A percentile compares a stretch with the other conserved stretches of the same genome.
Conservation (phyloP, 352 stramenopile species). For the Phytophthora cajani region DNA sequence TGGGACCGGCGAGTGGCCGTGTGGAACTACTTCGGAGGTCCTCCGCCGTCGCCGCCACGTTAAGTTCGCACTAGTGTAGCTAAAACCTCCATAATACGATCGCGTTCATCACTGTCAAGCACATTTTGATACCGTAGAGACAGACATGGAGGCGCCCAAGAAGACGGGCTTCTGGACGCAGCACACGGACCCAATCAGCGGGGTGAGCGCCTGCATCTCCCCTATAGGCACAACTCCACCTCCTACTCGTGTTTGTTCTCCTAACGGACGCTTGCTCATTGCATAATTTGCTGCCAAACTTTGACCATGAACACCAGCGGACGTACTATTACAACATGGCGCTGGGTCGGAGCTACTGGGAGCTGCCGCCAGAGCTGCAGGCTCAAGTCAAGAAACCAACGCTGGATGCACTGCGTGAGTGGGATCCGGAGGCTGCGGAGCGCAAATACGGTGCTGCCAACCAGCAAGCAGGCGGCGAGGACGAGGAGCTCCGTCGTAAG, state of each 20-base stretch:
- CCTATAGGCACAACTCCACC: constrained; percentile 7
- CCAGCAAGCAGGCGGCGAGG: constrained; percentile 15
- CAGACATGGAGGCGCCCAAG: constrained; percentile 44
- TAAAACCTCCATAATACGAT: constrained; percentile 5
- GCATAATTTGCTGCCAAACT: constrained; percentile 6
- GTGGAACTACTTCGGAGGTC: constrained; percentile 85
- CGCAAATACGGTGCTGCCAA: constrained; percentile 39
- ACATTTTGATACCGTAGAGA: neutral
- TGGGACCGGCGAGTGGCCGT: constrained; percentile 80
- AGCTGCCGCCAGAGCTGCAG: constrained; percentile 60
- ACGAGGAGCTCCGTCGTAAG: constrained; percentile 46
- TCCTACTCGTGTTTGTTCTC: neutral
- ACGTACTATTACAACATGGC: constrained; percentile 86
- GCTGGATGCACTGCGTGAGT: constrained; percentile 56
- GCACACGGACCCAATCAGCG: constrained; percentile 62
- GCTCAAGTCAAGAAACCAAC: constrained; percentile 56
- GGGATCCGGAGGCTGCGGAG: constrained; percentile 48
- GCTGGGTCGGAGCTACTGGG: constrained; percentile 77
- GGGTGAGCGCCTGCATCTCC: constrained; percentile 41
- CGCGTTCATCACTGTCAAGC: neutral
- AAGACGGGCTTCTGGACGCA: constrained; percentile 81
- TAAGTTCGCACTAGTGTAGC: constrained; percentile 27
- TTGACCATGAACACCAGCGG: constrained; percentile 42
- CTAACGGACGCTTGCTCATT: constrained; percentile 5
- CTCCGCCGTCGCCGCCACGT: constrained; percentile 44